Conservation (phyloP, 768 basidiomycete genomes). For the Psilocybe azurescens region DNA sequence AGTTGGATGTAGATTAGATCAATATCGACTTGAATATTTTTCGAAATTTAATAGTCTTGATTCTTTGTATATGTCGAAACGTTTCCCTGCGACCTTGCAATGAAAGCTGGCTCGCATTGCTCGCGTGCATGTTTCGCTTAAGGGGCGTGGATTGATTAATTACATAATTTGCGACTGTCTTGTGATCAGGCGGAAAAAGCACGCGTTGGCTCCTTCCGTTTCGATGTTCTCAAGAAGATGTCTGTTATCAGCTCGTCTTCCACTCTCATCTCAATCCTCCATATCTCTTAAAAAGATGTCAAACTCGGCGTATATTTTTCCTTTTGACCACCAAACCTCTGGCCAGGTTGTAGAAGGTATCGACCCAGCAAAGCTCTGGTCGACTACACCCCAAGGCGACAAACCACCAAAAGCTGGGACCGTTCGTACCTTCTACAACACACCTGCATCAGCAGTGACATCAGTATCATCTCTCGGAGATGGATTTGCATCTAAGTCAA, state of each 20-base stretch:
- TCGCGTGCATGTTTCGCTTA: neutral
- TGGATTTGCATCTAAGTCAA: constrained; percentile 50
- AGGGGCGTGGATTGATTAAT: neutral
- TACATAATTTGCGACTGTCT: constrained; percentile 14
- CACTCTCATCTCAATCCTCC: constrained; percentile 26
- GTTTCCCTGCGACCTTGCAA: no score
- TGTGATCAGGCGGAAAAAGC: constrained; percentile 17
- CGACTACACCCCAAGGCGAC: constrained; percentile 48
- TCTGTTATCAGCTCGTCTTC: constrained; percentile 25
- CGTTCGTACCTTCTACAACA: constrained; percentile 67
- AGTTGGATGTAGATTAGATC: no score
- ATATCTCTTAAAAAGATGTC: constrained; percentile 46
- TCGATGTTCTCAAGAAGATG: constrained; percentile 31
- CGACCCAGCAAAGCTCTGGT: constrained; percentile 58
- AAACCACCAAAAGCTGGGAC: constrained; percentile 67
- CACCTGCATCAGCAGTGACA: constrained; percentile 50
- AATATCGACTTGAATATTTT: no score
- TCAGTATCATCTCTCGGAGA: constrained; percentile 66
- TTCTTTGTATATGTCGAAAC: no score
- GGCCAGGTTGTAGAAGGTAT: constrained; percentile 38
- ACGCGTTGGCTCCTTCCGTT: constrained; percentile 18
- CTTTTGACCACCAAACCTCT: constrained; percentile 54
- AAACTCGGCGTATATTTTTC: constrained; percentile 60
- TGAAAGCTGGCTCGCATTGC: no score
- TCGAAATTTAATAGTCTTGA: no score